Base-by-base conservation (phyloP, 1,139 yeast species). In the Blastobotrys raffinosifermentans region DNA sequence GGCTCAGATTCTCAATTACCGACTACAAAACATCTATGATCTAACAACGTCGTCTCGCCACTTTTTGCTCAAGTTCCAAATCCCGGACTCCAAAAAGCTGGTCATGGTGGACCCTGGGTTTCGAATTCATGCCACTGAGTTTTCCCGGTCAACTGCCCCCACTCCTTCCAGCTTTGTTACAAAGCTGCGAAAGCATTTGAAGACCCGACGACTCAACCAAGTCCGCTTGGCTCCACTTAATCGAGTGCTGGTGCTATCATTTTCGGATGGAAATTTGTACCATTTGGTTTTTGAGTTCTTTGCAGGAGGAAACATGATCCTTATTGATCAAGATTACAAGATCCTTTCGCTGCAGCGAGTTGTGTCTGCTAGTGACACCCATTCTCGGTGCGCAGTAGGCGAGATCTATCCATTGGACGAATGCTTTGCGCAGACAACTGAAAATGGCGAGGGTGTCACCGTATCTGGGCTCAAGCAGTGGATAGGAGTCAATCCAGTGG, bases 271-370 rank as follows among this genome's bases (percentile, higher is more conserved):
- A 19, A 93, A 94, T 5, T 57, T 76, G 39, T 84, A 65, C 58
- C 81, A 83, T 53, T 66, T 89, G 48, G 95, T 85, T 0, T 63
- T 91, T 43, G 98, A 91, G 56, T 89, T 91, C 51, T 89, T 87
- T 64, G 85, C 96, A 55, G 96, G 96, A 2, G 98, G 98, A 25
- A 91, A 91, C 54, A 75, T 91, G 42, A 66, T 91, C 20, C 66
- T 91, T 17, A 67, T 89, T 46, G 94, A 89, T 55, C 72, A 76
- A 25, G 71, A 80, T 20, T 62, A 68, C 47, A 78, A 73, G 53
- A 87, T 87, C 34, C 52, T 87, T 51, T 70, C 93, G 0, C 64
- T 89, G 23, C 89, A 82, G 57, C 74, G 96, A 60, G 67, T 80
- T 25, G 96, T 86, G 2, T 74, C 75, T 31, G 94, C 83, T 13